Evolutionary conservation across 1,284 basidiomycete genomes (phyloP).

Genomic region (Ceratorhiza oryzae-sativae): DNA sequence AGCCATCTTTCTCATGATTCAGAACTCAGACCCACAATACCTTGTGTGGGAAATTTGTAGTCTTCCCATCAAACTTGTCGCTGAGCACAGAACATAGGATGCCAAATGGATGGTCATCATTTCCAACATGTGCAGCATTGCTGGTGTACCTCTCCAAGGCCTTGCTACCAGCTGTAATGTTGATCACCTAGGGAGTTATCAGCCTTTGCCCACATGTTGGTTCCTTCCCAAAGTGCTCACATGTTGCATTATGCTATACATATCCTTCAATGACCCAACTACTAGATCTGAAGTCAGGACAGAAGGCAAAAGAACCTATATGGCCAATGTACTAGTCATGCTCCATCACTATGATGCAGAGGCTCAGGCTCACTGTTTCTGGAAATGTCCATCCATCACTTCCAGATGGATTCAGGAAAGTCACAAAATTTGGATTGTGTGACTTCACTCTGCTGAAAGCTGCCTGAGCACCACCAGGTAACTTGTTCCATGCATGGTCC

Average conservation of each 20-base stretch:
- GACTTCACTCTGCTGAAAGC: background rate
- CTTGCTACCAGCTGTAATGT: background rate
- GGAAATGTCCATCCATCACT: background rate
- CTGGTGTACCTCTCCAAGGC: background rate
- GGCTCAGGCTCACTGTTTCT: background rate
- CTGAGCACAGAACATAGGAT: background rate
- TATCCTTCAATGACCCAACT: background rate
- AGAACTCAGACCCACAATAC: too few relatives aligned
- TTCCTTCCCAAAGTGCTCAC: background rate
- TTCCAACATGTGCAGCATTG: background rate
- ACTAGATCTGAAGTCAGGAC: background rate
- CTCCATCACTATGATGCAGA: too few relatives aligned
- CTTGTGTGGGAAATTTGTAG: constrained; percentile 1
- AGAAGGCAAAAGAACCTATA: background rate
- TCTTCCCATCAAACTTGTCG: background rate
- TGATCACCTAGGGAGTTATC: too few relatives aligned
- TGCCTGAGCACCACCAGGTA: background rate
- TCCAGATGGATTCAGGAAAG: background rate
- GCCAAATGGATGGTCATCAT: background rate
- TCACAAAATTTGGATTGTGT: background rate
- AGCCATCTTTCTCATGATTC: too few relatives aligned
- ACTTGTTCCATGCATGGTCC: background rate
- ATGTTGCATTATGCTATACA: background rate
- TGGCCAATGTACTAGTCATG: too few relatives aligned
- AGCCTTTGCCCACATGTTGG: too few relatives aligned